Evolutionary conservation across 2,329 filamentous ascomycete genomes (phyloP), one percentile per base, ranked within the genome.

Genomic region (Fonsecaea multimorphosa): DNA sequence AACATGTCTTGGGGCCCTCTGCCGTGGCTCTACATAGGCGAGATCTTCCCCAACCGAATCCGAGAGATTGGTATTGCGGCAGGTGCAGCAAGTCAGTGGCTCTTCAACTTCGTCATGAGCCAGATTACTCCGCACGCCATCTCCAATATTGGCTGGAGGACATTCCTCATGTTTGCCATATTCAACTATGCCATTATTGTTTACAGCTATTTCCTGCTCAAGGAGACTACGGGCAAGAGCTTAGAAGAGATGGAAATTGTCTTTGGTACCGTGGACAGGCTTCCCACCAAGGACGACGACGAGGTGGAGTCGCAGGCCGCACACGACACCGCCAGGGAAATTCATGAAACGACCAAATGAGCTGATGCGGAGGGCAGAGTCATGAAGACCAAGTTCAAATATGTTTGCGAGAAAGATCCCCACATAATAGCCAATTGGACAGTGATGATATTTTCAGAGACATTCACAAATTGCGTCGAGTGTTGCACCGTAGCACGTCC

Each of bases 91-190:
- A 75, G 75, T 11, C 78, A 80, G 62, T 80, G 78, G 78, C 63
- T 78, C 0, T 78, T 76, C 58, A 79, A 79, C 63, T 78, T 79
- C n/a, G 61, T 78, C 19, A 78, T 78, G 76, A 78, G 75, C 16
- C 78, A 76, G 53, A 74, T 73, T n/a, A 80, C 77, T 31, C 77
- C 78, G 1, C 78, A 78, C 58, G 78, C 83, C 9, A 78, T 84
- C 34, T 72, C 74, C 0, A 80, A 81, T 16, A 77, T 84, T 3
- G 78, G 79, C 0, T 84, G 81, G 81, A 76, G 76, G 54, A 83
- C 80, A 2, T 84, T 84, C 64, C 70, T 84, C 64, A 82, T 84
- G 79, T 84, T 83, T 73, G 76, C 76, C 24, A 79, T 83, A 29
- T 82, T 83, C 72, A 83, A 83, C 70, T 82, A 78, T 65, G 74